phyloP scores from a whole-genome alignment of 2,329 filamentous ascomycete species.

The Penicillium psychrosexuale region DNA sequence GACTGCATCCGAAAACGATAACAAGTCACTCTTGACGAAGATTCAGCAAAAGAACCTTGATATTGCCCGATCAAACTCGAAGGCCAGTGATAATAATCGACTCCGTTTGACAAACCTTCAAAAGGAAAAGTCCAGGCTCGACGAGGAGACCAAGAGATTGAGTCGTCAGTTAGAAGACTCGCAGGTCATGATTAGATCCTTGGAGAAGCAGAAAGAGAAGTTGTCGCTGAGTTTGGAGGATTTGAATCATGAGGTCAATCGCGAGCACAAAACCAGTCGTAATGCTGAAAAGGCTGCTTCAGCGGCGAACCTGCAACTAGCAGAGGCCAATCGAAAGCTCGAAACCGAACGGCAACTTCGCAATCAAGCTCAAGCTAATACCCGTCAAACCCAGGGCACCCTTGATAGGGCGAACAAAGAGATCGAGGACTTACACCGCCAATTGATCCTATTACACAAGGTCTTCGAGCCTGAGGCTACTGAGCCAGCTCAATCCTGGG shows the following conservation, averaged over 20 bases:
- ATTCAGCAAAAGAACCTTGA: constrained; percentile 96
- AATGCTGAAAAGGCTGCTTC: constrained; percentile 88
- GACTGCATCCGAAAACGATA: constrained; percentile 92
- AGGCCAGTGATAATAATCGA: constrained; percentile 78
- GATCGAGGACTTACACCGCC: constrained; percentile 72
- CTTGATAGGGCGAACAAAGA: constrained; percentile 79
- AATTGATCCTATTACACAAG: constrained; percentile 78
- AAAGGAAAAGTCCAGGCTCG: constrained; percentile 75
- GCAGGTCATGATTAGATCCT: constrained; percentile 73
- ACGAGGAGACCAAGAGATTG: constrained; percentile 77
- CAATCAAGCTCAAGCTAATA: constrained; percentile 79
- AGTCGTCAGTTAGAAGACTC: constrained; percentile 81
- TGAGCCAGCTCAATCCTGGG: constrained; percentile 64
- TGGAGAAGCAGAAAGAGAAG: constrained; percentile 95
- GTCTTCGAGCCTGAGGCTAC: constrained; percentile 76
- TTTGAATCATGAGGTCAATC: constrained; percentile 83
- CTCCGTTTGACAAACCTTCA: constrained; percentile 73
- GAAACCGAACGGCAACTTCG: constrained; percentile 87
- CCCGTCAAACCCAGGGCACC: constrained; percentile 72
- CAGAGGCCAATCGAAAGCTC: constrained; percentile 82
- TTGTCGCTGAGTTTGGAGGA: constrained; percentile 84
- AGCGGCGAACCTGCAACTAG: constrained; percentile 74
- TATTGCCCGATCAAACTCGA: constrained; percentile 84
- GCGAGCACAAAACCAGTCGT: constrained; percentile 83
- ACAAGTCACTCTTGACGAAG: constrained; percentile 91